Evolutionary conservation across 495 filamentous ascomycete species (phyloP), one percentile per base, ranked within the genome.

Genomic region (Podospora comata): DNA sequence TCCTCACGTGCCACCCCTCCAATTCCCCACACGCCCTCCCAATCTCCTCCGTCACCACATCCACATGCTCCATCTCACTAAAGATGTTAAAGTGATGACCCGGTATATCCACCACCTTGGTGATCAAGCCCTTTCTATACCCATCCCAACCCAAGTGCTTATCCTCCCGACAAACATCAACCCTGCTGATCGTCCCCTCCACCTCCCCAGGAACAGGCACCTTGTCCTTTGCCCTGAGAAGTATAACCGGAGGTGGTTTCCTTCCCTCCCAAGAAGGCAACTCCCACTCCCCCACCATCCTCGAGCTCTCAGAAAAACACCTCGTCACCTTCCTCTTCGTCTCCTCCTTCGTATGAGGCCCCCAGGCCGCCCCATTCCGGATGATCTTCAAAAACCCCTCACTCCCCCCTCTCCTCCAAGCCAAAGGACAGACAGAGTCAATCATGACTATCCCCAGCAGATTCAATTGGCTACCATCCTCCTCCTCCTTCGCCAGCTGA

Each of bases 71-170:
- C 3, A 70, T 70, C 0, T 65, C 61, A 4, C 67, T 56, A 32
- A 83, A 84, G 32, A 84, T 75, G 59, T 72, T 78, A 65, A 79
- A 84, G 63, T 84, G 82, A 59, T 84, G 77, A 0, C 80, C 79
- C 0, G 79, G 75, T 2, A 83, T 66, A 2, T 81, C 76, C 18
- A 79, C 60, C 2, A 83, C 69, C 6, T 77, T 66, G 28, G 64
- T 72, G 34, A 84, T 77, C 59, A 82, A 70, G 1, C 67, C 67
- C 20, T 70, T 69, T 1, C 74, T 63, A 53, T 83, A 82, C 5
- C 62, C 32, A 3, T 72, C 76, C 82, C 82, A 84, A 5, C 82
- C 82, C 0, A 84, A 70, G 18, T 67, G n/a, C 1, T 28, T 66
- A 39, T 77, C 77, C 0, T 70, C 48, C 0, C 82, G 72, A 5